phyloP scores from a whole-genome alignment of 352 stramenopile genomes.

The Heterotrichella gracilis region DNA sequence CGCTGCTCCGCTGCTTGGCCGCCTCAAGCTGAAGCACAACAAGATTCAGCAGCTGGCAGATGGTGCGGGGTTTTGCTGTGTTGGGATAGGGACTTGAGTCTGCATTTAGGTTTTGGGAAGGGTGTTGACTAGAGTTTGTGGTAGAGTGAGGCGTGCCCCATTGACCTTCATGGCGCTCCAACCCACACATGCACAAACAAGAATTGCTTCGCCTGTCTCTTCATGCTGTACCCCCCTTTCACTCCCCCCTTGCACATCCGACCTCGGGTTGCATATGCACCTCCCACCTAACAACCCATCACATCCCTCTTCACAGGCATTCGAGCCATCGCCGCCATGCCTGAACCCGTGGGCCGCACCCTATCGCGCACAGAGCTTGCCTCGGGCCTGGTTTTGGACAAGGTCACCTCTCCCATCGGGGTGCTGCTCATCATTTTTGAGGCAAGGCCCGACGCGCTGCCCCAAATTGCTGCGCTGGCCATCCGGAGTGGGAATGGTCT shows the following conservation, averaged over 20 bases:
- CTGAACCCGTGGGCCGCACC: constrained; percentile 32
- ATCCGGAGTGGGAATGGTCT: constrained; percentile 72
- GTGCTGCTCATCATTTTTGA: constrained; percentile 94
- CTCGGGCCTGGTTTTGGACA: constrained; percentile 48
- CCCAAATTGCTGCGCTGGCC: constrained; percentile 70
- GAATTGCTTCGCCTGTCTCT: no score
- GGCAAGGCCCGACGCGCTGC: constrained; percentile 60
- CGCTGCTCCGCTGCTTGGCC: constrained; percentile 25
- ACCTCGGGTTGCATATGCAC: no score
- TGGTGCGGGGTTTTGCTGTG: no score
- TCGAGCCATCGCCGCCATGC: constrained; percentile 40
- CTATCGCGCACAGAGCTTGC: constrained; percentile 46
- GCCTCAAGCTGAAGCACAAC: constrained; percentile 43
- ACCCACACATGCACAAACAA: no score
- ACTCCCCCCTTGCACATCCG: no score
- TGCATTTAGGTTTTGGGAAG: no score
- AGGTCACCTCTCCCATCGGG: constrained; percentile 70
- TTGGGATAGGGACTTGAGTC: no score
- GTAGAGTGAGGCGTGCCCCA: no score
- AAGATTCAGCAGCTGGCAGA: constrained; percentile 81
- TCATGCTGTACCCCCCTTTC: no score
- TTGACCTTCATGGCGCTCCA: no score
- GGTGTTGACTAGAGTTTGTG: no score
- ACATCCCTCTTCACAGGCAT: constrained; percentile 69
- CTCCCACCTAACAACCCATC: no score